Evolutionary conservation across 1,139 yeast genomes (phyloP).

Genomic region (Hanseniaspora uvarum): DNA sequence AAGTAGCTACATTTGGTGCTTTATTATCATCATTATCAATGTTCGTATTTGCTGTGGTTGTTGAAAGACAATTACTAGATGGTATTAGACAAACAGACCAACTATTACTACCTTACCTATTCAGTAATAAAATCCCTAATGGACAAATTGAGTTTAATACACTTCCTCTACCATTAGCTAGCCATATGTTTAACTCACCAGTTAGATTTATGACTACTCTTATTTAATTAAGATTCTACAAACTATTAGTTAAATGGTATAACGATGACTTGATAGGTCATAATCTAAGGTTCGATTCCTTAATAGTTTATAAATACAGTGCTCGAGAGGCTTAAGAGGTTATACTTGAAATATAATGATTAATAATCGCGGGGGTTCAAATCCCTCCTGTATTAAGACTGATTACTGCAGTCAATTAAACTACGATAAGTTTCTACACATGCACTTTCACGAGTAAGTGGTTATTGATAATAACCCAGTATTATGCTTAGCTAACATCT

Average conservation of each 20-base stretch:
- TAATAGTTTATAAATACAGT: slow-evolving; percentile 1
- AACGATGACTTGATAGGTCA: slow-evolving; percentile 1
- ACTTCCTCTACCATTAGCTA: slow-evolving; percentile 1
- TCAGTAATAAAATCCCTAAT: slow-evolving; percentile 19
- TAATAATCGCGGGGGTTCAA: neutral
- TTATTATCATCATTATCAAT: slow-evolving; percentile 18
- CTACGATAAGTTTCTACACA: neutral
- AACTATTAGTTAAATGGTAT: slow-evolving; percentile 4
- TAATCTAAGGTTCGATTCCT: neutral
- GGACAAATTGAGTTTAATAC: slow-evolving; percentile 5
- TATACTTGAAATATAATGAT: neutral
- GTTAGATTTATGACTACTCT: neutral
- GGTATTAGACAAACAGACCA: slow-evolving; percentile 21
- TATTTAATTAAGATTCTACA: neutral
- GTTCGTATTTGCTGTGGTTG: slow-evolving; percentile 24
- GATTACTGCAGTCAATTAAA: slow-evolving; percentile 4
- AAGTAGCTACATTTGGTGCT: slow-evolving; percentile 20
- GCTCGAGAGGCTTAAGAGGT: slow-evolving; percentile 1
- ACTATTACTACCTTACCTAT: neutral
- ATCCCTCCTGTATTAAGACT: neutral
- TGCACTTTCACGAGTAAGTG: slow-evolving; percentile 2
- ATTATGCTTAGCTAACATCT: neutral
- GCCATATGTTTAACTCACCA: slow-evolving; percentile 10
- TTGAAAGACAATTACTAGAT: slow-evolving; percentile 23
- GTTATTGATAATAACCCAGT: neutral